Percentiles rank a stretch among this genome's conserved stretches.
Evolutionary conservation across 495 filamentous ascomycete species (phyloP).

Genomic region (Daldinia grandis): DNA sequence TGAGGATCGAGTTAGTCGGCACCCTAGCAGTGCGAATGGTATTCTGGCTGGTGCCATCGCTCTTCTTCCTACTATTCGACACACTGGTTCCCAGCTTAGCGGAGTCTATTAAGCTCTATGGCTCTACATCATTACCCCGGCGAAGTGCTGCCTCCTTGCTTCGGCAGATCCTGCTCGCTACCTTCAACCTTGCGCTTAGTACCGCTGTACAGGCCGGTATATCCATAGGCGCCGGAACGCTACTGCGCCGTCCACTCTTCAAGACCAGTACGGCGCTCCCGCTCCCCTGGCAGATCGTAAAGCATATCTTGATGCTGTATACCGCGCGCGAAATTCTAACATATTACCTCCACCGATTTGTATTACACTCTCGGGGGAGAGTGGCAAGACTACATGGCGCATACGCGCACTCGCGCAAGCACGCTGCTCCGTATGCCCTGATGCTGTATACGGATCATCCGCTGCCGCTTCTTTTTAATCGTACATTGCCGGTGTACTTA

Average conservation of each 20-base stretch:
- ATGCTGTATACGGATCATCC: conserved; percentile 80
- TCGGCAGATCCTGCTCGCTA: conserved; percentile 60
- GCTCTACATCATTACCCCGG: conserved; percentile 68
- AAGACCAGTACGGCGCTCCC: conserved; percentile 55
- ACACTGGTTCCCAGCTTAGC: conserved; percentile 70
- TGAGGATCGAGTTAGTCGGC: conserved; percentile 78
- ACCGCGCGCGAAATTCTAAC: conserved; percentile 64
- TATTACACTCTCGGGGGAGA: conserved; percentile 63
- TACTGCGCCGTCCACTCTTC: conserved; percentile 51
- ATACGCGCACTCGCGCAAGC: conserved; percentile 68
- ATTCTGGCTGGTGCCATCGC: conserved; percentile 77
- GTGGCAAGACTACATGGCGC: conserved; percentile 58
- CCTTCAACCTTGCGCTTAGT: conserved; percentile 72
- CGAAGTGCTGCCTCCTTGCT: conserved; percentile 53
- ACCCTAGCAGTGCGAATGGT: conserved; percentile 71
- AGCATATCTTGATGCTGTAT: conserved; percentile 71
- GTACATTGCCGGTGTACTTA: conserved; percentile 76
- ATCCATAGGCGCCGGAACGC: conserved; percentile 43
- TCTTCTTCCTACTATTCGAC: conserved; percentile 79
- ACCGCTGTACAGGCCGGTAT: conserved; percentile 64
- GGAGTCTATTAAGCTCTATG: conserved; percentile 73
- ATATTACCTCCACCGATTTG: conserved; percentile 77
- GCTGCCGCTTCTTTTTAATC: conserved; percentile 70
- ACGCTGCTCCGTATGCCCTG: conserved; percentile 67
- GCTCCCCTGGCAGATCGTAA: conserved; percentile 61